Evolutionary conservation across 352 stramenopile species (phyloP), one percentile per base, ranked within the genome.

Genomic region (Globisporangium solare): DNA sequence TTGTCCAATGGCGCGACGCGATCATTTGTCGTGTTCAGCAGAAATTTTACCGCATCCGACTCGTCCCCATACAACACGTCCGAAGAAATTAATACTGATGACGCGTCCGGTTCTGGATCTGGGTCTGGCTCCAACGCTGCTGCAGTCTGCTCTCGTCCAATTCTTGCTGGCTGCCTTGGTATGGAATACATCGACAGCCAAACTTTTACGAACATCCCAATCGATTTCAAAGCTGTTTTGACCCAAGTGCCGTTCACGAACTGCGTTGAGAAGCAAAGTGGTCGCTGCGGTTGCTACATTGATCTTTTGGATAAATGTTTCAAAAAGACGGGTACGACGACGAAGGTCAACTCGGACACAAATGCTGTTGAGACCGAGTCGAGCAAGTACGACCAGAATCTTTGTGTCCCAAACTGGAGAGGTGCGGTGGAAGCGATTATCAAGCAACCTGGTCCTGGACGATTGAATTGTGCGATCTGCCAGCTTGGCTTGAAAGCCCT

Each of bases 401-500:
- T 73, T 43, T 92, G 83, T 58, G 66, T 87, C 22, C 70, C 79
- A 3, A 63, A 66, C 11, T 94, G 76, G 73, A 71, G 71, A 37
- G 31, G 59, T 6, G 56, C 58, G 3, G 82, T 82, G 12, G 65
- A 85, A 42, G 61, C 63, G 4, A 80, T 91, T 20, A 77, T 89
- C 39, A 76, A 79, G 27, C 66, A 84, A 0, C 20, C 65, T 17
- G 79, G 68, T 10, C 66, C 73, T 14, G 83, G 83, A 7, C 68
- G 71, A 18, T 63, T 94, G 14, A 94, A 94, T 65, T 94, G 84
- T 52, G 76, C 72, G 27, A 81, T 83, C 15, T 94, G 84, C 63
- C 75, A 81, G 39, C 61, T 91, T 32, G 81, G 88, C 46, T 56
- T 89, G 21, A 77, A 83, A 55, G 80, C 71, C 27, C 37, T 89